A percentile compares a stretch with the other conserved stretches of the same genome.
phyloP scores from a whole-genome alignment of 352 stramenopile genomes.

The Phytophthora cryptogea region DNA sequence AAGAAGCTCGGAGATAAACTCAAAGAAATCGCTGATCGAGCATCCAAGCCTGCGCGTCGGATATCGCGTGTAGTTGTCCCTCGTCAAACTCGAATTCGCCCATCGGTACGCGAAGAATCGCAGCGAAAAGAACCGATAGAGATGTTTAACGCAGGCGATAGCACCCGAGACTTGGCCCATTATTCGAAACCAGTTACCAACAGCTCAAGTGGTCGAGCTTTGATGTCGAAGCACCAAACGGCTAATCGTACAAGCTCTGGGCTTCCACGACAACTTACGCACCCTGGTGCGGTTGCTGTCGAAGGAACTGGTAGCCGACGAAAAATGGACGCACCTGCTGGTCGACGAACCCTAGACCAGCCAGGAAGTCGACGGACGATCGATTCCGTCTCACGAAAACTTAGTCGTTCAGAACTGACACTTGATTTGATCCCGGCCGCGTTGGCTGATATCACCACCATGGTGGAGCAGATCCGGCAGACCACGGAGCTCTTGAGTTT shows the following conservation, averaged over 20 bases:
- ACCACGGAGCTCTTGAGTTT: constrained; percentile 63
- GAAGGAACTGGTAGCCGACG: constrained; percentile 9
- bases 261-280: constrained; percentile 10
- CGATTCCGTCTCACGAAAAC: constrained; percentile 50
- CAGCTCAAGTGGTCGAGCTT: constrained; percentile 14
- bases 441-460: constrained; percentile 66
- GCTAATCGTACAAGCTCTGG: constrained; percentile 7
- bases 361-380: constrained; percentile 18
- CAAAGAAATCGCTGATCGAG: constrained; percentile 79
- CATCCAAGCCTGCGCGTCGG: constrained; percentile 36
- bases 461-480: constrained; percentile 76
- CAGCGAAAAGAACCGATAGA: constrained; percentile 11
- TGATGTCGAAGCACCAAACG: constrained; percentile 17
- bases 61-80: constrained; percentile 22
- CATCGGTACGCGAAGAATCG: constrained; percentile 27
- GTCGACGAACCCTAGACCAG: constrained; percentile 5
- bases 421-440: constrained; percentile 57
- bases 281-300: background rate
- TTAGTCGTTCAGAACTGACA: constrained; percentile 58
- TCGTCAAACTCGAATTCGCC: constrained; percentile 23
- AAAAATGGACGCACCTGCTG: constrained; percentile 16
- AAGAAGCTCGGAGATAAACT: constrained; percentile 85
- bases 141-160: constrained; percentile 7
- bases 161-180: constrained; percentile 36
- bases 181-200: constrained; percentile 14